Conservation (phyloP, 2,329 filamentous ascomycete genomes). For the Penicillium glabrum region DNA sequence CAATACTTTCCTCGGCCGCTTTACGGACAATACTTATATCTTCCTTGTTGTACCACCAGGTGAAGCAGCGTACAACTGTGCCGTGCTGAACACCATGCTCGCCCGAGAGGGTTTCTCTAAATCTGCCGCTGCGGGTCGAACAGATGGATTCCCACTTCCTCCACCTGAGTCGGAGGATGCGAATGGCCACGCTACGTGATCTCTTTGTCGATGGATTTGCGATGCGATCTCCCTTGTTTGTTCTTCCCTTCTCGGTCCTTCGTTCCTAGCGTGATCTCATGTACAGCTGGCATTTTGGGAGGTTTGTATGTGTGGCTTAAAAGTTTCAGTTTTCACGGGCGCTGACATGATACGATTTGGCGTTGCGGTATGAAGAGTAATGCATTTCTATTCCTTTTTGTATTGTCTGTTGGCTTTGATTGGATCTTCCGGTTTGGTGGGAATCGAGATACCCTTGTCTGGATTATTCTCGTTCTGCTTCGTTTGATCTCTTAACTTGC, state of each 20-base stretch:
- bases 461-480: not conserved
- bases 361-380: slow-evolving; percentile 24
- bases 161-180: slow-evolving; percentile 30
- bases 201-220: not conserved
- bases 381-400: slow-evolving; percentile 12
- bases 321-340: slow-evolving; percentile 14
- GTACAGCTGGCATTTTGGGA: slow-evolving; percentile 17
- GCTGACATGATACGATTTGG: slow-evolving; percentile 16
- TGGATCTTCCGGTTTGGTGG: slow-evolving; percentile 4
- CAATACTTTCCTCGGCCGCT: slow-evolving; percentile 90
- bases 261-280: slow-evolving; percentile 15
- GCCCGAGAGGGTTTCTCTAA: slow-evolving; percentile 78
- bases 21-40: slow-evolving; percentile 97
- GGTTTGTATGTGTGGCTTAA: slow-evolving; percentile 13
- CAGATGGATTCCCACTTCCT: slow-evolving; percentile 43
- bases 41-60: slow-evolving; percentile 88
- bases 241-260: not conserved
- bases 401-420: slow-evolving; percentile 1
- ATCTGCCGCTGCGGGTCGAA: slow-evolving; percentile 50
- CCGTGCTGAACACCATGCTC: slow-evolving; percentile 85
- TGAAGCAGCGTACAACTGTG: slow-evolving; percentile 87
- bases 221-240: not conserved
- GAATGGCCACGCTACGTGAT: slow-evolving; percentile 5
- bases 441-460: slow-evolving; percentile 23
- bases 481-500: not conserved